A percentile compares a stretch with the other conserved stretches of the same genome.
Evolutionary conservation across 2,329 filamentous ascomycete species (phyloP).

Genomic region (Tricladium varicosporioides): DNA sequence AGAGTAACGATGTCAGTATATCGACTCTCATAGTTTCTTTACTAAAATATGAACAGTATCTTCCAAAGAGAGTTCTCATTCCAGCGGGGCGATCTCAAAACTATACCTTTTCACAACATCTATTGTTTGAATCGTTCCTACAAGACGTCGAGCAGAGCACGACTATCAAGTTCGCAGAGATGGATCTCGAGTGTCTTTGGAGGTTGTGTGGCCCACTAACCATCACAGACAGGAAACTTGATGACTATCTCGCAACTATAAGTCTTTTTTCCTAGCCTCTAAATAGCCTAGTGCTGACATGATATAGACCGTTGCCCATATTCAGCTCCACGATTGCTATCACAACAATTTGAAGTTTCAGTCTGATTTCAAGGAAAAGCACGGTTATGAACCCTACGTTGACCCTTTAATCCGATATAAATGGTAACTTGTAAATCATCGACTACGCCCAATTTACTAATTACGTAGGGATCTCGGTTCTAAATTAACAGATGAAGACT

Average conservation of each 20-base stretch:
- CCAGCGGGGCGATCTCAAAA: no score
- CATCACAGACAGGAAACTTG: no score
- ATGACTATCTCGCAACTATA: slow-evolving; percentile 4
- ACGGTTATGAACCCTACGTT: slow-evolving; percentile 6
- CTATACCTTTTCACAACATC: no score
- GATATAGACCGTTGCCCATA: slow-evolving; percentile 15
- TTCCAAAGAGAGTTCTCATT: no score
- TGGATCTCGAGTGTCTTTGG: no score
- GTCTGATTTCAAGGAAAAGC: slow-evolving; percentile 7
- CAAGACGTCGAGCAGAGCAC: no score
- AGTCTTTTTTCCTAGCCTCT: neutral
- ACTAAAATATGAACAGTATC: neutral
- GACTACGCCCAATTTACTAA: neutral
- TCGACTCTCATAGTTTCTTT: neutral
- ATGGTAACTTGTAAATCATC: neutral
- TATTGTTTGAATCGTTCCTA: no score
- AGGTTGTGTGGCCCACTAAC: no score
- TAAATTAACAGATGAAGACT: slow-evolving; percentile 9
- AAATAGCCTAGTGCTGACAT: neutral
- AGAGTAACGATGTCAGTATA: neutral
- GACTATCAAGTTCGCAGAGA: no score
- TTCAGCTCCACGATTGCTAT: slow-evolving; percentile 19
- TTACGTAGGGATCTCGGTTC: slow-evolving; percentile 16
- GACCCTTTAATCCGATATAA: slow-evolving; percentile 17
- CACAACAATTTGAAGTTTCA: slow-evolving; percentile 13